Base-by-base conservation (phyloP, 805 yeast genomes). In the Candida sithepensis region DNA sequence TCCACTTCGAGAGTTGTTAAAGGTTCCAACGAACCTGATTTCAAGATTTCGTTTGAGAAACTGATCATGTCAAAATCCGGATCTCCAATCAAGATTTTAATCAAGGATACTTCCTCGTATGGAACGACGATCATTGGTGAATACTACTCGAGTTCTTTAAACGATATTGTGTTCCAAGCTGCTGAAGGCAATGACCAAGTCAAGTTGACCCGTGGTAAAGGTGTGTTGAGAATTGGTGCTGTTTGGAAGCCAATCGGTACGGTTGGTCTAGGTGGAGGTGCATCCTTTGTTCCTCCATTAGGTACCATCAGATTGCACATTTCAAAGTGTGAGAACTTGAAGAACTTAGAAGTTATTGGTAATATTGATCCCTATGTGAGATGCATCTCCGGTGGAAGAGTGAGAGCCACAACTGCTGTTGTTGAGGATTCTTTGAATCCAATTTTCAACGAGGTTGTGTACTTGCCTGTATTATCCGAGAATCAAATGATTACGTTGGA, bases 311-410 rank as follows among this genome's bases (percentile, higher is more conserved):
- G 84, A 68, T 58, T 87, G 34, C 81, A 79, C 57, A 56, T 87
- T 42, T 73, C 81, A 49, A 67, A 71, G 30, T 85, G 83, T 16
- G 61, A 61, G 10, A 77, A 79, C 37, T 66, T 82, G 55, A 69
- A 74, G 55, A 70, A 81, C 55, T 66, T 85, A 55, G 86, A 84
- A 55, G 74, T 82, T 14, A 76, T 85, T 43, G 92, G 94, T 47
- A 79, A 76, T 47, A 81, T 85, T 57, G 91, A 87, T 65, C 94
- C 95, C 4, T 86, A 85, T 57, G 80, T 84, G 36, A 74, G 78
- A 49, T 73, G 85, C 9, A 58, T 78, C 33, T 64, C 79, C 48
- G 81, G 82, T 57, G 85, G 85, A 54, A 78, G 77, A 60, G 59
- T 78, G 36, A 74, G 73, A 50, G 84, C 75, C 45, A 73, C 71